Conservation (phyloP, 2,329 filamentous ascomycete genomes). For the Apiospora marii region DNA sequence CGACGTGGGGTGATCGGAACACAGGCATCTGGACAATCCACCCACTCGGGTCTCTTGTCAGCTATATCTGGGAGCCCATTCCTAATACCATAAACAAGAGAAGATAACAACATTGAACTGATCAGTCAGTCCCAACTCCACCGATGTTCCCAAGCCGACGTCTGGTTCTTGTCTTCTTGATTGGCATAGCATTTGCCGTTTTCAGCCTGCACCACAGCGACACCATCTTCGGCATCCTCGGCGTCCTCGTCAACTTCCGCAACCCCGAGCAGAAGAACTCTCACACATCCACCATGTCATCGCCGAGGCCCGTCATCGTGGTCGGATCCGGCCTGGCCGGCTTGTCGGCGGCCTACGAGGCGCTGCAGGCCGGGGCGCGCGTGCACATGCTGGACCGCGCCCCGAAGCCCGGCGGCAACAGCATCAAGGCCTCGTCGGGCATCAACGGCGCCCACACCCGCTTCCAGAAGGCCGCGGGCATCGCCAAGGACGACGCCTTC, state of each 20-base stretch:
- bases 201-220: conserved; percentile 5
- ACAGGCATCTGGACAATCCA: neutral
- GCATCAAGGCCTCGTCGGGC: conserved; percentile 72
- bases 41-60: neutral
- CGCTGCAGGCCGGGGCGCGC: conserved; percentile 57
- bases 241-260: neutral
- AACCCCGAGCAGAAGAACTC: neutral
- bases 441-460: conserved; percentile 69
- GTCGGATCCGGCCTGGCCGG: conserved; percentile 73
- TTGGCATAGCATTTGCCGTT: conserved; percentile 2
- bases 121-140: neutral
- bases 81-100: neutral
- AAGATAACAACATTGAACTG: neutral
- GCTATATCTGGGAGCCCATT: neutral
- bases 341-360: conserved; percentile 64
- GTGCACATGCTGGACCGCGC: conserved; percentile 68
- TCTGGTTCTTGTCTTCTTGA: conserved; percentile 5
- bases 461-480: conserved; percentile 56
- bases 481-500: conserved; percentile 52
- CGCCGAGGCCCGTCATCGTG: conserved; percentile 54
- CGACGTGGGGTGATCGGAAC: neutral
- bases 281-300: neutral
- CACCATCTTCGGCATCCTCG: neutral
- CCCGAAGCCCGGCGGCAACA: conserved; percentile 68
- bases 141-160: conserved; percentile 6